Evolutionary conservation across 306 rosid species (phyloP), one percentile per base, ranked within the genome.

Genomic region (Datisca glomerata): DNA sequence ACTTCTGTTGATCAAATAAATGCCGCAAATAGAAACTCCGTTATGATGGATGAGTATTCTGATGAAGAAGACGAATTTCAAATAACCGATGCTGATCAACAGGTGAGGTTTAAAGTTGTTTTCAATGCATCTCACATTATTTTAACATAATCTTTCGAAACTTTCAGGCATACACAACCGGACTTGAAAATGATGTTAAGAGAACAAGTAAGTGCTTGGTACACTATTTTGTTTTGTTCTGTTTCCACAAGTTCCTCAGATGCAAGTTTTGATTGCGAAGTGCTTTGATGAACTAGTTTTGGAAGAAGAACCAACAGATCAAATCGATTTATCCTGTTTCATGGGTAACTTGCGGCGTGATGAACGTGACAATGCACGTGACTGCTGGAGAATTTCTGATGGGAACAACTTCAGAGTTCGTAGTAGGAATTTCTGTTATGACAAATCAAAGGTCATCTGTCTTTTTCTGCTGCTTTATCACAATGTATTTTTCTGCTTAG

Each of bases 21-120:
- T 80, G 59, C 79, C 54, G 73, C 73, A 20, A 71, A 59, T 49
- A 81, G 93, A 66, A 80, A 78, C 63, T 84, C 92, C 34, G 86
- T 78, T 52, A 50, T 82, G 85, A 50, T 84, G 75, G 98, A 89
- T 68, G 98, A 89, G 53, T 77, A 80, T 75, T 89, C 98, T 23
- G 98, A 89, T 4, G 98, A 89, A 52, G 98, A 89, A 21, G 98
- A 89, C 51, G 98, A 89, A 44, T 84, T 52, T 64, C 98, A 89
- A 73, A 78, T 84, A 47, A 86, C 91, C 0, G 98, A 89, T 63
- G 41, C 69, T 54, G 98, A 84, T 43, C 91, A 70, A 72, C 89
- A 89, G 84, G 95, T 89, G 67, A 50, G 34, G 34, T 41, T 42
- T 49, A 15, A 56, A 45, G 21, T 25, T 21, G 19, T 11, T 32